Conservation (phyloP, 805 yeast species). For the Tetrapisispora iriomotensis region DNA sequence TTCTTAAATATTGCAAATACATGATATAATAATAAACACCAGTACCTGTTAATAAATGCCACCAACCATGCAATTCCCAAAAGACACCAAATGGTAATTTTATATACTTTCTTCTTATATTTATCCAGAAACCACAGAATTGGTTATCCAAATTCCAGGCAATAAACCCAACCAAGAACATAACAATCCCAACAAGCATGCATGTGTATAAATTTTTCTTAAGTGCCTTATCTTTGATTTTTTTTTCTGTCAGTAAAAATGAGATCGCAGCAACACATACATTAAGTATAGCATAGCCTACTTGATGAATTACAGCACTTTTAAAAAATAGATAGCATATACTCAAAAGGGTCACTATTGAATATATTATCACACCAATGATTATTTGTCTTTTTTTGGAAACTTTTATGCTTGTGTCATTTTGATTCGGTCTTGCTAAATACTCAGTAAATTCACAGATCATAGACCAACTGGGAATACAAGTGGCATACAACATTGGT, state of each 20-base stretch:
- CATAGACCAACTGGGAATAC: conserved; percentile 82
- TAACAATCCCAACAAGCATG: conserved; percentile 47
- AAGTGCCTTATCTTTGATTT: conserved; percentile 47
- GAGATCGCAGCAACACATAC: conserved; percentile 59
- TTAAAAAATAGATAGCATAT: conserved; percentile 58
- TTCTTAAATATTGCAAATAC: conserved; percentile 65
- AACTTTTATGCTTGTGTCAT: neutral
- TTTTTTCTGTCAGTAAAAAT: conserved; percentile 37
- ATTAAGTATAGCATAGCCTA: conserved; percentile 70
- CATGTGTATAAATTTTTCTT: conserved; percentile 42
- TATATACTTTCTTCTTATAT: conserved; percentile 54
- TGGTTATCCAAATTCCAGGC: conserved; percentile 88
- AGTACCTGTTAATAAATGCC: conserved; percentile 81
- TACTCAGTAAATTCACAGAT: conserved; percentile 44
- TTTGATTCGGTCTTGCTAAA: conserved; percentile 1
- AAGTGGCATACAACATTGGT: conserved; percentile 96
- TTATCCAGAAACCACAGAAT: conserved; percentile 52
- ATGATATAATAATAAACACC: conserved; percentile 83
- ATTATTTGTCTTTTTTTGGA: conserved; percentile 5
- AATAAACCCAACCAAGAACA: conserved; percentile 65
- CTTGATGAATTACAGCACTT: conserved; percentile 84
- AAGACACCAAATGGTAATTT: conserved; percentile 71
- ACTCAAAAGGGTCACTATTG: conserved; percentile 7
- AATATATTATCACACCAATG: conserved; percentile 10
- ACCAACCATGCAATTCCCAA: conserved; percentile 93